phyloP scores from a whole-genome alignment of 352 stramenopile genomes.

The Phytophthora boehmeriae region DNA sequence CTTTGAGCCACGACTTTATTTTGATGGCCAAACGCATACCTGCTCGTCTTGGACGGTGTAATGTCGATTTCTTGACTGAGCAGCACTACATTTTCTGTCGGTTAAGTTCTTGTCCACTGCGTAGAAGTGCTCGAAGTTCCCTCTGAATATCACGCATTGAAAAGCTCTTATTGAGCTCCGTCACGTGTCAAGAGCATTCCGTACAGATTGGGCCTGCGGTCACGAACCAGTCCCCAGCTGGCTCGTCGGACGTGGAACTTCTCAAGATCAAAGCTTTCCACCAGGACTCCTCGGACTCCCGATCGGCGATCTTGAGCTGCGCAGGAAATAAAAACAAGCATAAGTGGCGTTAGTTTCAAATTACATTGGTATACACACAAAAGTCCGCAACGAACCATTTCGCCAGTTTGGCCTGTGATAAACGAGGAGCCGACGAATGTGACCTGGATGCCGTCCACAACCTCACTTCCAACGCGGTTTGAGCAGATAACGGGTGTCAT shows the following conservation, averaged over 20 bases:
- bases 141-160: constrained; percentile 5
- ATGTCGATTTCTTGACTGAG: constrained; percentile 10
- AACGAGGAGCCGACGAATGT: constrained; percentile 94
- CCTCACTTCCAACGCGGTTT: constrained; percentile 88
- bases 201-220: constrained; percentile 89
- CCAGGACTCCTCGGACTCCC: constrained; percentile 86
- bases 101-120: constrained; percentile 7
- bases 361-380: neutral
- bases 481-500: constrained; percentile 92
- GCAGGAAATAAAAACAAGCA: constrained; percentile 12
- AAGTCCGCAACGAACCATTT: constrained; percentile 61
- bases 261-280: constrained; percentile 86
- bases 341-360: constrained; percentile 5
- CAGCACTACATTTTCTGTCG: constrained; percentile 11
- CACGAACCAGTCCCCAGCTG: constrained; percentile 87
- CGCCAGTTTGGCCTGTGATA: constrained; percentile 91
- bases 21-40: neutral
- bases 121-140: constrained; percentile 9
- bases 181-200: constrained; percentile 81
- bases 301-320: constrained; percentile 87
- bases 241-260: constrained; percentile 88
- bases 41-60: constrained; percentile 7
- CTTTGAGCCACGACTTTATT: constrained; percentile 24
- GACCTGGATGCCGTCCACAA: constrained; percentile 81
- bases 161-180: constrained; percentile 41